Conservation (phyloP, 306 rosid species). For the Pyrus pyrifolia region DNA sequence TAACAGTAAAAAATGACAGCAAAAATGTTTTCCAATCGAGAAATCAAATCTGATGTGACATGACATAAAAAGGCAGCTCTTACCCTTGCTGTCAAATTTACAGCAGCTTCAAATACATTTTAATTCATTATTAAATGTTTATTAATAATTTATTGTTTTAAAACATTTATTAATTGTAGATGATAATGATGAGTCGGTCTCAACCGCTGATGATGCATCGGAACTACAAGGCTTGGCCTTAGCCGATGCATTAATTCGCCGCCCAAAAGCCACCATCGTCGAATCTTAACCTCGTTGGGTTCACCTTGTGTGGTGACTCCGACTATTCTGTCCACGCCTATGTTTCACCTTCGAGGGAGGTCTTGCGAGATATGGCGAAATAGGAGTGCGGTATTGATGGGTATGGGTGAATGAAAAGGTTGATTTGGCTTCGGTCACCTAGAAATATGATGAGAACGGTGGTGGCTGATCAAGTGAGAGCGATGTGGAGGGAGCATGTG, state of each 20-base stretch:
- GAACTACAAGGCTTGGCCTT: conserved; percentile 31
- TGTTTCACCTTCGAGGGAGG: conserved; percentile 61
- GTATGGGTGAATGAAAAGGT: conserved; percentile 76
- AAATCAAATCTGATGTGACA: no score
- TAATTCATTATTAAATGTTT: no score
- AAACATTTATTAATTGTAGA: neutral
- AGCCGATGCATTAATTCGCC: conserved; percentile 13
- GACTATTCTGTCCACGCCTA: conserved; percentile 71
- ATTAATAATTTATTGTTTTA: no score
- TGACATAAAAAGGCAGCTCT: no score
- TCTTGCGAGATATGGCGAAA: conserved; percentile 51
- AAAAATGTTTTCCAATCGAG: no score
- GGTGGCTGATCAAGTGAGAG: conserved; percentile 76
- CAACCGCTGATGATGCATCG: conserved; percentile 39
- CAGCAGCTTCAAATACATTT: no score
- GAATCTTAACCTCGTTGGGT: conserved; percentile 48
- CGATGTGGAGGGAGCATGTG: conserved; percentile 78
- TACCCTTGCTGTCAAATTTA: no score
- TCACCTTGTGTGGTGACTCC: conserved; percentile 85
- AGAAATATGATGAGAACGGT: conserved; percentile 26
- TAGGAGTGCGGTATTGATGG: conserved; percentile 83
- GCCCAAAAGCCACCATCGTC: conserved; percentile 17
- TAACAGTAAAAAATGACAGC: no score
- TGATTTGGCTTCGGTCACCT: conserved; percentile 56
- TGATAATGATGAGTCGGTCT: conserved; percentile 31